These are phyloP conservation scores for Diophrys appendiculata DNA, from an alignment of 73 alveolate genomes.

Conservation along the genomic window DNA sequence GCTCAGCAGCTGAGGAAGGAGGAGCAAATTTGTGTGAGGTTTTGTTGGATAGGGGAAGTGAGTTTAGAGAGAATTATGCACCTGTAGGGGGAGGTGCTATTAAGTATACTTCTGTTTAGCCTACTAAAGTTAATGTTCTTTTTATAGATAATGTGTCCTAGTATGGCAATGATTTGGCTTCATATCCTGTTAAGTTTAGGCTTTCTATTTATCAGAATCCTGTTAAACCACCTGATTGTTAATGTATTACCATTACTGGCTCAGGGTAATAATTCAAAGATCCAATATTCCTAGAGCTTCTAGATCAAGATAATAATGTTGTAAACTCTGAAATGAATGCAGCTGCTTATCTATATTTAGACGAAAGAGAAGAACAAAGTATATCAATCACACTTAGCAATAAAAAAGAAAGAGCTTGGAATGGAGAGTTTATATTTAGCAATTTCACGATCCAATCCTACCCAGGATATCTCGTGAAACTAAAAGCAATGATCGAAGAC, in stretches of 20 bases:
- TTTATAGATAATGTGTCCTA: not conserved
- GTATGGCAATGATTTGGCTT: conserved; percentile 1
- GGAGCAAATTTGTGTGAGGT: not conserved
- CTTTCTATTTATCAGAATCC: not conserved
- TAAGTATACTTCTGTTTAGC: not conserved
- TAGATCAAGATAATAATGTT: not conserved
- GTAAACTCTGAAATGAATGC: not conserved
- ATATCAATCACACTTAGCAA: not conserved
- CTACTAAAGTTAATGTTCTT: not conserved
- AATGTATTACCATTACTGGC: not conserved
- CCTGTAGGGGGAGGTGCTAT: conserved; percentile 6
- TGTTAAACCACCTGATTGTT: not conserved
- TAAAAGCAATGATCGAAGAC: not conserved
- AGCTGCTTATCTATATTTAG: not conserved
- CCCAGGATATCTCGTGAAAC: not conserved
- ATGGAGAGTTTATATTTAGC: not conserved
- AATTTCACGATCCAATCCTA: not conserved
- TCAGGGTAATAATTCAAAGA: not conserved
- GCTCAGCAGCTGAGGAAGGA: not conserved
- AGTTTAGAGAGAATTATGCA: not conserved
- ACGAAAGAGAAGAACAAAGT: too few relatives aligned
- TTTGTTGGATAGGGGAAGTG: not conserved
- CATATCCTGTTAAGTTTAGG: not conserved
- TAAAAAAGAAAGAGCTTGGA: not conserved
- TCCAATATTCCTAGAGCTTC: not conserved